A percentile compares a stretch with the other conserved stretches of the same genome.
These are phyloP conservation scores for Anthoceros angustus DNA, from an alignment of 225 moss, liverwort and hornwort species.

Conservation along the genomic window DNA sequence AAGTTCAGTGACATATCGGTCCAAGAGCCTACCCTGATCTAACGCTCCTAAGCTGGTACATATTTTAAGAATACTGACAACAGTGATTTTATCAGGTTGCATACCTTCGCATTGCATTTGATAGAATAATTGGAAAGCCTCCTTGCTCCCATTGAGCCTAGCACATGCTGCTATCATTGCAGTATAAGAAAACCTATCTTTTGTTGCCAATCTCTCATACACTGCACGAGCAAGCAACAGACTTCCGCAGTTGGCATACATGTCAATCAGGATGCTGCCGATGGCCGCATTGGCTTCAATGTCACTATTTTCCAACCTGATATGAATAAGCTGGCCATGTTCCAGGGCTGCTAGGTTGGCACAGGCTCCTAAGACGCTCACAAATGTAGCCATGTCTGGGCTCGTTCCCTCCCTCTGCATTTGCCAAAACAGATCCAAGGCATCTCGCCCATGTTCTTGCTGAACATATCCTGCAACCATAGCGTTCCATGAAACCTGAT, in stretches of 20 bases:
- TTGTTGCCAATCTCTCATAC: neutral
- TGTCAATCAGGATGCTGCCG: neutral
- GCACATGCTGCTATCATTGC: neutral
- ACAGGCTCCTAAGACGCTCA: neutral
- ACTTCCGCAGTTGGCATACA: constrained; percentile 2
- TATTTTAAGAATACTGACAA: no score
- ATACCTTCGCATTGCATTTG: no score
- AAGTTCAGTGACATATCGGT: no score
- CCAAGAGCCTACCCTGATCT: no score
- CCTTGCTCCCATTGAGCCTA: no score
- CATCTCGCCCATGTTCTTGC: neutral
- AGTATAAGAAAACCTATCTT: neutral
- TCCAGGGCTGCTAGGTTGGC: neutral
- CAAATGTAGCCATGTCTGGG: neutral
- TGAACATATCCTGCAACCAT: neutral
- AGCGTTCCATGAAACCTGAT: neutral
- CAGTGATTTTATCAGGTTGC: no score
- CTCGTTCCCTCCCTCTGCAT: neutral
- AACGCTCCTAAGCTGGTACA: no score
- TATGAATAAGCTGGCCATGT: neutral
- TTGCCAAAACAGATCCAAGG: neutral
- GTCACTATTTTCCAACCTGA: neutral
- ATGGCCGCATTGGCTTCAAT: neutral
- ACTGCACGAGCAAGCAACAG: neutral
- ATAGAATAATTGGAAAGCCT: no score